A percentile compares a stretch with the other conserved stretches of the same genome.
These are phyloP conservation scores for Exobasidium rhododendri DNA, from an alignment of 1,284 basidiomycete species.

Conservation along the genomic window DNA sequence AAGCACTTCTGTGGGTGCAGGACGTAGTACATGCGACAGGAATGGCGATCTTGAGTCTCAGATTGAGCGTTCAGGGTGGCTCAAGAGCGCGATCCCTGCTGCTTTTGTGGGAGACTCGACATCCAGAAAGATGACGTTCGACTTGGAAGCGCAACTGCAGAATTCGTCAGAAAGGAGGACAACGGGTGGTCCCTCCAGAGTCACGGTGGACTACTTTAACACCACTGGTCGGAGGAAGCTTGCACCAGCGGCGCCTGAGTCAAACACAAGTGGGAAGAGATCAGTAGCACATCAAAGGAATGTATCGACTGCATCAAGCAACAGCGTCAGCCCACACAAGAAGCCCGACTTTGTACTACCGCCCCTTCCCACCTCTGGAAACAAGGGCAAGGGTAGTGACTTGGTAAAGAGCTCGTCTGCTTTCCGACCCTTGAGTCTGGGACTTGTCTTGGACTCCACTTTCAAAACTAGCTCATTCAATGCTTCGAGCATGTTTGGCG, in stretches of 20 bases:
- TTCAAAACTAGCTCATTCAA: background rate
- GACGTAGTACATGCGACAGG: background rate
- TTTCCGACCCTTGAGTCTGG: background rate
- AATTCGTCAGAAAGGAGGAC: background rate
- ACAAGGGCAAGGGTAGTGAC: background rate
- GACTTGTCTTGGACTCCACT: background rate
- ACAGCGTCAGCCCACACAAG: background rate
- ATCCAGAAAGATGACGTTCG: background rate
- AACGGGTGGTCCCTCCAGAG: conserved; percentile 1
- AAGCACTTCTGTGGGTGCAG: background rate
- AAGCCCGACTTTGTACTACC: background rate
- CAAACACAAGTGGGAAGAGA: background rate
- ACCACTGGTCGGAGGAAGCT: background rate
- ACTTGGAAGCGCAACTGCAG: background rate
- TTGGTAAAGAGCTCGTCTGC: background rate
- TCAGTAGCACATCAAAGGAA: background rate
- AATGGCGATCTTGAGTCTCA: background rate
- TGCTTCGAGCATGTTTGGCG: background rate
- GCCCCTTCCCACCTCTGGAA: background rate
- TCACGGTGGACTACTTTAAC: background rate
- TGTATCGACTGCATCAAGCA: background rate
- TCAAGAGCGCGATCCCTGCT: background rate
- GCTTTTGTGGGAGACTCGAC: background rate
- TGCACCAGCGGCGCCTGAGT: background rate
- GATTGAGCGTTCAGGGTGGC: background rate